Conservation (phyloP, 257 asterid species). For the Forsythia viridissima region DNA sequence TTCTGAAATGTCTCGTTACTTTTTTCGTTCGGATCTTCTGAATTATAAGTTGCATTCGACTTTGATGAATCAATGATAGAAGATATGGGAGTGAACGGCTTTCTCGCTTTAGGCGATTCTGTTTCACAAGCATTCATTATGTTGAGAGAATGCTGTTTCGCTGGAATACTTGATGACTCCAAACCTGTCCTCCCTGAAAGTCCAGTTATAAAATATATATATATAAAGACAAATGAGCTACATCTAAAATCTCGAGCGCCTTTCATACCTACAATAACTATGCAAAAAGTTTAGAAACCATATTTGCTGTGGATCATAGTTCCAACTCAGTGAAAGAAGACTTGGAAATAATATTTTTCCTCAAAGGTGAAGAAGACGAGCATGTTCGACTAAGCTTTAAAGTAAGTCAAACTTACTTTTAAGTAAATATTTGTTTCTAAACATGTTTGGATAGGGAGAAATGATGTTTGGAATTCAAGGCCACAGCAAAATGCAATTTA, state of each 20-base stretch:
- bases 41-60: slow-evolving; percentile 49
- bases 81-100: slow-evolving; percentile 80
- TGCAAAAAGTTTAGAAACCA: not conserved
- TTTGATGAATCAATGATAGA: slow-evolving; percentile 70
- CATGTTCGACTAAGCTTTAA: not conserved
- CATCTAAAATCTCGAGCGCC: not conserved
- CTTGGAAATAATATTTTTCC: not conserved
- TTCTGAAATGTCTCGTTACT: slow-evolving; percentile 53
- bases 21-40: slow-evolving; percentile 62
- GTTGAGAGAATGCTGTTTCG: slow-evolving; percentile 44
- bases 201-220: slow-evolving; percentile 14
- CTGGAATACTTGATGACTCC: slow-evolving; percentile 68
- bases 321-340: not conserved
- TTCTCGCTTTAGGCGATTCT: slow-evolving; percentile 59
- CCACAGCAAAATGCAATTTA: too few relatives aligned
- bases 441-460: not conserved
- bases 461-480: too few relatives aligned
- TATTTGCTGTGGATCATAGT: not conserved
- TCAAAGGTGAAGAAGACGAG: not conserved
- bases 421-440: too few relatives aligned
- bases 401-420: too few relatives aligned
- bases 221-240: not conserved
- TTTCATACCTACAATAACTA: not conserved
- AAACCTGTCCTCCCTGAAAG: slow-evolving; percentile 76
- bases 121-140: slow-evolving; percentile 40